Conservation (phyloP, 306 rosid genomes). For the Inga oerstediana region DNA sequence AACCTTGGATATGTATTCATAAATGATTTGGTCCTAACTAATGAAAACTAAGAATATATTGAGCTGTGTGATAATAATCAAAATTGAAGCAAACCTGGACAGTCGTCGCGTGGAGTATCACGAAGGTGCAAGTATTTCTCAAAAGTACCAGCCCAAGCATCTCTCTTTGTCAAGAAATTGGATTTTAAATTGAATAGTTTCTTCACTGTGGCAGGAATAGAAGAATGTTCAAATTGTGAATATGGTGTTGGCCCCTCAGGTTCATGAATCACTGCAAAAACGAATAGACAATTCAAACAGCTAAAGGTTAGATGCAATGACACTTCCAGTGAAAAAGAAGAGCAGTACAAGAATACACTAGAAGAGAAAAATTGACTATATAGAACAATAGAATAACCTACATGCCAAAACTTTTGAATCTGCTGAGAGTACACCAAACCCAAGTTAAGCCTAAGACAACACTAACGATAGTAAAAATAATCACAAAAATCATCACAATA, state of each 20-base stretch:
- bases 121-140: conserved; percentile 76
- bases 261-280: conserved; percentile 73
- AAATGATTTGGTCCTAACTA: background rate
- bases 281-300: conserved; percentile 20
- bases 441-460: background rate
- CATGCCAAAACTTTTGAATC: conserved; percentile 10
- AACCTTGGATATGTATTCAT: background rate
- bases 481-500: background rate
- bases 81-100: conserved; percentile 75
- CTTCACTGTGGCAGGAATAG: conserved; percentile 90
- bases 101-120: conserved; percentile 76
- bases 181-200: conserved; percentile 91
- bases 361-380: conserved; percentile 22
- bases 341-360: conserved; percentile 16
- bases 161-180: conserved; percentile 94
- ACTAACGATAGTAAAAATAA: conserved; percentile 24
- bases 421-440: background rate
- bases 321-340: background rate
- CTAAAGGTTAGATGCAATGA: conserved; percentile 17
- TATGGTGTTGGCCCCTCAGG: conserved; percentile 80
- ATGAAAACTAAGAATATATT: background rate
- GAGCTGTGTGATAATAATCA: conserved; percentile 6
- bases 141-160: conserved; percentile 97
- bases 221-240: conserved; percentile 90
- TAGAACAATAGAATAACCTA: conserved; percentile 5